These are phyloP conservation scores for Aspergillus piperis DNA, from an alignment of 2,329 filamentous ascomycete species.

Conservation along the genomic window DNA sequence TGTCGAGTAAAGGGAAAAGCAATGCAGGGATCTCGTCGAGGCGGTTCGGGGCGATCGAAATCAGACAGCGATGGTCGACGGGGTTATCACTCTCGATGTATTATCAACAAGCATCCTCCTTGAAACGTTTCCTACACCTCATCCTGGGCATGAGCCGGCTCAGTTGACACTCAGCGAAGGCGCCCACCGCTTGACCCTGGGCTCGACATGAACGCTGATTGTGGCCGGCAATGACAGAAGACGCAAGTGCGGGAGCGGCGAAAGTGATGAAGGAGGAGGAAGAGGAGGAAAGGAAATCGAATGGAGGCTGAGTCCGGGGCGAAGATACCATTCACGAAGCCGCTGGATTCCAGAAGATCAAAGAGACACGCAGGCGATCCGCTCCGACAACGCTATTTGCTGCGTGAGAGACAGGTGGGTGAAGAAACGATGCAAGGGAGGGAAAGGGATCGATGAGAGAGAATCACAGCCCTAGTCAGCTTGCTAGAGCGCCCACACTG, in stretches of 20 bases:
- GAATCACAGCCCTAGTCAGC: constrained; percentile 26
- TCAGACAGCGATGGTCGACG: constrained; percentile 25
- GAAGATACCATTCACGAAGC: constrained; percentile 21
- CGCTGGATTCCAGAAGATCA: constrained; percentile 20
- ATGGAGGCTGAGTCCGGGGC: constrained; percentile 12
- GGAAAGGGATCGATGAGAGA: constrained; percentile 23
- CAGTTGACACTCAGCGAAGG: constrained; percentile 32
- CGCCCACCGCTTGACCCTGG: constrained; percentile 26
- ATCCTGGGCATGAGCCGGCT: constrained; percentile 40
- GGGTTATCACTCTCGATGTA: constrained; percentile 28
- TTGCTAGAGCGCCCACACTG: constrained; percentile 21
- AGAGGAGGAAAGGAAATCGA: constrained; percentile 11
- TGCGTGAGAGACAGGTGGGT: constrained; percentile 12
- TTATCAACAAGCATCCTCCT: constrained; percentile 44
- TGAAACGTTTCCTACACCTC: constrained; percentile 49
- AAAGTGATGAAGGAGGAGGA: constrained; percentile 2
- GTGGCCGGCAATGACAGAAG: constrained; percentile 20
- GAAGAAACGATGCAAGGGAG: constrained; percentile 28
- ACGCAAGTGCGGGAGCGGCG: constrained; percentile 13
- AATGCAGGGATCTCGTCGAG: constrained; percentile 15
- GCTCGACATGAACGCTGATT: constrained; percentile 31
- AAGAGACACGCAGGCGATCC: constrained; percentile 22
- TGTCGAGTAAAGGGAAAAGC: constrained; percentile 12
- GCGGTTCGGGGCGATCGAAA: constrained; percentile 19
- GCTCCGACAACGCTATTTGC: constrained; percentile 19